phyloP scores from a whole-genome alignment of 768 basidiomycete species.

The Lactarius quietus region DNA sequence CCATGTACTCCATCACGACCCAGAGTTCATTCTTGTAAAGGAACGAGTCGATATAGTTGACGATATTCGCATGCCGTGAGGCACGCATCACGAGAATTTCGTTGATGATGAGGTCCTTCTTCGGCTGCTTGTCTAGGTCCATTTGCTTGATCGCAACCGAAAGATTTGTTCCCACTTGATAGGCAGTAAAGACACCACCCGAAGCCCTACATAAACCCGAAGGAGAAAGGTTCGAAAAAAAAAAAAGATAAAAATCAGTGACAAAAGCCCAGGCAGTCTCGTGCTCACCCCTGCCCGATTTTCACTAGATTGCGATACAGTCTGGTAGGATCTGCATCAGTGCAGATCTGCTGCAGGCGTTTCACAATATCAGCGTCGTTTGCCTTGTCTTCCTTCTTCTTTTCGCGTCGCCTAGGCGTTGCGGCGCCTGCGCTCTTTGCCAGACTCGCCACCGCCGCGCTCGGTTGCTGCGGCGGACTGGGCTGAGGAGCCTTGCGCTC shows the following conservation, averaged over 20 bases:
- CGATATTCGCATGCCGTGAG: constrained; percentile 96
- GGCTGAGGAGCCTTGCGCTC: constrained; percentile 36
- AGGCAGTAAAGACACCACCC: constrained; percentile 97
- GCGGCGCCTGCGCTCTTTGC: constrained; percentile 76
- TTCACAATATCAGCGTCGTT: constrained; percentile 89
- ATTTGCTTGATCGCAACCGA: constrained; percentile 99
- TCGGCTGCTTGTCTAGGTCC: constrained; percentile 99
- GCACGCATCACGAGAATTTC: constrained; percentile 99
- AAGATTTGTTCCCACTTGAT: constrained; percentile 92
- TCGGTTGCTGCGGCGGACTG: constrained; percentile 48
- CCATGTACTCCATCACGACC: constrained; percentile 99
- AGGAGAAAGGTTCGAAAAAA: constrained; percentile 9
- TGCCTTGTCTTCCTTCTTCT: constrained; percentile 74
- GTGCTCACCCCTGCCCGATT: constrained; percentile 92
- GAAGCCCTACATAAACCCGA: constrained; percentile 60
- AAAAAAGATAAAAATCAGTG: constrained; percentile 6
- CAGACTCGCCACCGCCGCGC: constrained; percentile 59
- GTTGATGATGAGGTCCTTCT: constrained; percentile 99
- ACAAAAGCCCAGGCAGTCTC: neutral
- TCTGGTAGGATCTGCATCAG: constrained; percentile 94
- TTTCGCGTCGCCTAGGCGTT: constrained; percentile 82
- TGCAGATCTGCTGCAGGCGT: constrained; percentile 90
- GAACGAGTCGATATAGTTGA: constrained; percentile 99
- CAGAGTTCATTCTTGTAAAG: constrained; percentile 96
- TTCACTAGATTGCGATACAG: constrained; percentile 91